These are phyloP conservation scores for Euptelea pleiosperma DNA, from an alignment of 164 flowering plant species.

Conservation along the genomic window DNA sequence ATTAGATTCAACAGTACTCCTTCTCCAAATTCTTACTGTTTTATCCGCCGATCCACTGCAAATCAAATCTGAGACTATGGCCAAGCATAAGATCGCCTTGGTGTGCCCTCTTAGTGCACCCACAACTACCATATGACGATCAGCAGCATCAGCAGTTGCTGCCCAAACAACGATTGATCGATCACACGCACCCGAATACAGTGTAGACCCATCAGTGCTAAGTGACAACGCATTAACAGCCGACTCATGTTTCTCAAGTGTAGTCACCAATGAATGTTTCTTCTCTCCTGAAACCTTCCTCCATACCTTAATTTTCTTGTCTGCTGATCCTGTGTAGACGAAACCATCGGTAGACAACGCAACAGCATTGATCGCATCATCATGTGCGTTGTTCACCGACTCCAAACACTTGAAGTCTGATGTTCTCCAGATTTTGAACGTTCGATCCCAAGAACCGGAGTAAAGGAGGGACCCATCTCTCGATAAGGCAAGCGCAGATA, in stretches of 20 bases:
- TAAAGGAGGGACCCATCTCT: constrained; percentile 56
- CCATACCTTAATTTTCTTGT: constrained; percentile 82
- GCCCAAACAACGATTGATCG: constrained; percentile 74
- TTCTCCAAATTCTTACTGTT: constrained; percentile 71
- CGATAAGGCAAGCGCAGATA: constrained; percentile 71
- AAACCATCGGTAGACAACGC: constrained; percentile 50
- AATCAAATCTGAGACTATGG: constrained; percentile 45
- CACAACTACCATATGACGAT: constrained; percentile 38
- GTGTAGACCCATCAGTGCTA: constrained; percentile 46
- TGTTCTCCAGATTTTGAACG: constrained; percentile 72
- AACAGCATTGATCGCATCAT: constrained; percentile 84
- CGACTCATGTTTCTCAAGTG: constrained; percentile 63
- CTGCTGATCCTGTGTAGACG: constrained; percentile 90
- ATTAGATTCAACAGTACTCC: constrained; percentile 35
- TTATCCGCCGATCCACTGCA: constrained; percentile 87
- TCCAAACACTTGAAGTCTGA: constrained; percentile 75
- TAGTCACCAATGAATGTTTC: constrained; percentile 46
- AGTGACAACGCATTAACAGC: constrained; percentile 79
- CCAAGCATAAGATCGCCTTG: constrained; percentile 66
- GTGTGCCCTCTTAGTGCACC: constrained; percentile 72
- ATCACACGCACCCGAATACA: constrained; percentile 81
- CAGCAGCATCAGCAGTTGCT: constrained; percentile 22
- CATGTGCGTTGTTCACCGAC: constrained; percentile 68
- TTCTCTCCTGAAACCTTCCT: constrained; percentile 38
- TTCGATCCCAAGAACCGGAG: constrained; percentile 92